Conservation (phyloP, 805 yeast species). For the Teunomyces lycoperdinae region DNA sequence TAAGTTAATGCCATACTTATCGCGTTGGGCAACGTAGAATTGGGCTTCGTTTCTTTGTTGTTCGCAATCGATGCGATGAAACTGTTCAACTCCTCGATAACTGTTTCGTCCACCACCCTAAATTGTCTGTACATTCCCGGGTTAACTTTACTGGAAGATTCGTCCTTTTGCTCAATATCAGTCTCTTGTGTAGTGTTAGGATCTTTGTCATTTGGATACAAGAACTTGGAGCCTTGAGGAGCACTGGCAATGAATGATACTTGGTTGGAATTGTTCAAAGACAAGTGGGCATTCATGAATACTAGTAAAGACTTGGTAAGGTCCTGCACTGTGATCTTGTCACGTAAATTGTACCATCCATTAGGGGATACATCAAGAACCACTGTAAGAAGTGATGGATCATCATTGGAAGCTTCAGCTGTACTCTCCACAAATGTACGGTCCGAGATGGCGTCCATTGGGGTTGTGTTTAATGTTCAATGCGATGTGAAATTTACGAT, state of each 20-base stretch:
- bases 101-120: slow-evolving; percentile 69
- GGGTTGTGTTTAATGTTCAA: not conserved
- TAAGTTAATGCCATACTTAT: slow-evolving; percentile 78
- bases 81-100: slow-evolving; percentile 54
- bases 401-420: slow-evolving; percentile 32
- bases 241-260: slow-evolving; percentile 81
- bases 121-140: slow-evolving; percentile 83
- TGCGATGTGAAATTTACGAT: not conserved
- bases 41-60: not conserved
- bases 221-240: slow-evolving; percentile 61
- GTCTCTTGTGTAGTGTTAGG: slow-evolving; percentile 7
- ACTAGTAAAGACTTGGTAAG: slow-evolving; percentile 68
- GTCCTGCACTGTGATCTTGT: slow-evolving; percentile 51
- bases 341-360: slow-evolving; percentile 55
- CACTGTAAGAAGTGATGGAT: slow-evolving; percentile 75
- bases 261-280: slow-evolving; percentile 78
- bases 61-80: not conserved
- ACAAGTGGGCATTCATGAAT: slow-evolving; percentile 81
- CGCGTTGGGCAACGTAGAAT: slow-evolving; percentile 62
- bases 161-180: slow-evolving; percentile 4
- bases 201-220: slow-evolving; percentile 54
- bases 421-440: slow-evolving; percentile 43
- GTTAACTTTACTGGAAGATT: slow-evolving; percentile 32
- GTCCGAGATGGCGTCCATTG: slow-evolving; percentile 70
- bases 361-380: slow-evolving; percentile 74